Base-by-base conservation (phyloP, 2,329 filamentous ascomycete species). In the Coleophoma cylindrospora region DNA sequence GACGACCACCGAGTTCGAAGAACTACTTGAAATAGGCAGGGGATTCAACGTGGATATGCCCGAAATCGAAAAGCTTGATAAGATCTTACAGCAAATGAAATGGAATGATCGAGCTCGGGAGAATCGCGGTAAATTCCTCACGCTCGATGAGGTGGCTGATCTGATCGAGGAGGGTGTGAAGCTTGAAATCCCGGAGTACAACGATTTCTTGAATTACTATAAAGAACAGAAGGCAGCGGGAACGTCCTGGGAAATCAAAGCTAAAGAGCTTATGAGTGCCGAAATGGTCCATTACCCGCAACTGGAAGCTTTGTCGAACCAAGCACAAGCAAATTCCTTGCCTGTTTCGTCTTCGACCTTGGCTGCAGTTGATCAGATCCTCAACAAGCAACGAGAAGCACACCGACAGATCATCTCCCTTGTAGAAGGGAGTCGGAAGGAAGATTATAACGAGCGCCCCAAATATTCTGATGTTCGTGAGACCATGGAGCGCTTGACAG, bases 381-480 rank as follows among this genome's bases (percentile, higher is more conserved):
- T 99, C 51, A 91, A 91, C 67, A 97, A 96, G 70, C 94, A 99
- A 66, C 86, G 94, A 17, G 94, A 97, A 65, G 91, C 91, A 1
- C 91, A 96, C 63, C 86, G 88, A 14, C 87, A 91, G 61, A 95
- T 99, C 48, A 72, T 91, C 45, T 86, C 87, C 36, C 72, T 99
- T 10, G 91, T 86, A 34, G 83, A 92, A 52, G 83, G 86, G 50
- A 92, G 86, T 55, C 87, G 84, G 56, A 77, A 90, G 34, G 73
- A 78, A 0, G 87, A 96, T 59, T 84, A 90, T 61, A 79, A 80
- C 38, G 86, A 90, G 59, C 81, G 94, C 22, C 94, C 94, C 0
- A 87, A 84, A 61, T 99, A 97, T 65, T 76, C 81, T 34, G 92
- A 97, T 61, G 90, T 96, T n/a, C 82, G 87, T 3, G 89, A 95